These are phyloP conservation scores for Oehlia diaphana DNA, from an alignment of 192 early-diverging fungal genomes.

Conservation along the genomic window DNA sequence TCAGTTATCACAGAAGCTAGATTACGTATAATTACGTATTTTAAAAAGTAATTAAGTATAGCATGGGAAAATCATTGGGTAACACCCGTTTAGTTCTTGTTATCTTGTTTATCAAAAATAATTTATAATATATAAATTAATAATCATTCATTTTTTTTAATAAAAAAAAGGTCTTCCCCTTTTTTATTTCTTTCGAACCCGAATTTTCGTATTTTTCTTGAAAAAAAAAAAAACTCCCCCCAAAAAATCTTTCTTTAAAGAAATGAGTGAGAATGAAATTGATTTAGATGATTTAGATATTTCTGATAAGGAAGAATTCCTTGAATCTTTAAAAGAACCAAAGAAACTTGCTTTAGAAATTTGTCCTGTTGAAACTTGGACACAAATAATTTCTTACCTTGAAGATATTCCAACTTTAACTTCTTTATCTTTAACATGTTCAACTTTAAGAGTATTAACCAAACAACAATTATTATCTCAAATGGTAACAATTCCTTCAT, in stretches of 20 bases:
- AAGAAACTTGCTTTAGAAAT: slow-evolving; percentile 5
- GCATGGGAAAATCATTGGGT: too few relatives aligned
- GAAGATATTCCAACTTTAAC: slow-evolving; percentile 12
- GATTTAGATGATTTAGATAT: slow-evolving; percentile 10
- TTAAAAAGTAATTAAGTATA: too few relatives aligned
- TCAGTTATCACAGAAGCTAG: too few relatives aligned
- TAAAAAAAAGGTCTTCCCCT: too few relatives aligned
- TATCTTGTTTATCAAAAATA: too few relatives aligned
- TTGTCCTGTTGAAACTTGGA: slow-evolving; percentile 28
- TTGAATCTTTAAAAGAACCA: neutral
- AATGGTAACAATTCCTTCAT: neutral
- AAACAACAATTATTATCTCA: neutral
- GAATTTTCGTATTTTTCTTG: too few relatives aligned
- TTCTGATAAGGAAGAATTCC: neutral
- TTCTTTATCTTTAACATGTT: neutral
- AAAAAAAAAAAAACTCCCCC: too few relatives aligned
- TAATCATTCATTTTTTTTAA: too few relatives aligned
- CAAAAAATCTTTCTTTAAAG: neutral
- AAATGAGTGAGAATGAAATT: neutral
- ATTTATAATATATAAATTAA: too few relatives aligned
- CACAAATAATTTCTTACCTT: slow-evolving; percentile 5
- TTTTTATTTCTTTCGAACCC: too few relatives aligned
- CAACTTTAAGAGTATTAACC: neutral
- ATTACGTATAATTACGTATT: too few relatives aligned
- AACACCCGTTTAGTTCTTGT: too few relatives aligned